Base-by-base conservation (phyloP, 495 filamentous ascomycete genomes). In the Talaromyces thailandensis region DNA sequence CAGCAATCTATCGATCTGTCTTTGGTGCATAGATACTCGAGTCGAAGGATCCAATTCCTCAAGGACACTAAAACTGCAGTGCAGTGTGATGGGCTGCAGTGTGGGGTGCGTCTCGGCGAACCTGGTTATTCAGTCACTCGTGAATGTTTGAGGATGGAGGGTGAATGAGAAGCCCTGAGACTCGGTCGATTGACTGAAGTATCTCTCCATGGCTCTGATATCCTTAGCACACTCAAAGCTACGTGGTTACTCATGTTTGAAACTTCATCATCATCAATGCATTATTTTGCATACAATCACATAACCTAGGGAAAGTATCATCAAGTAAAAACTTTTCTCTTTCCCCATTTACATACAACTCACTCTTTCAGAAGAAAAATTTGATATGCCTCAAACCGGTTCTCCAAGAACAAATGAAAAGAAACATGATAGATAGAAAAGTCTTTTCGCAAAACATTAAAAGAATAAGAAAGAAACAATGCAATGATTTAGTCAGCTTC, bases 401-500 rank as follows among this genome's bases (percentile, higher is more conserved):
- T 55, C 51, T 55, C 51, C 51, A 55, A 55, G 26, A 40, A 55
- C 51, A 55, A 55, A 55, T 28, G 51, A 55, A 14, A n/a, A n/a
- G n/a, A n/a, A 52, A 52, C 48, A 52, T 25, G 24, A 31, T 26
- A 56, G 18, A 31, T 9, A 56, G n/a, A 32, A 57, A 35, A 31
- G 28, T 35, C 24, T 57, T 32, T 57, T n/a, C 55, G 28, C 26
- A 57, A 57, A 21, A 35, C n/a, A 24, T 32, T 29, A 53, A 53
- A 53, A 40, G 35, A 53, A 28, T 32, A 57, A 5, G 18, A 16
- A 31, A 26, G 48, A 6, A 12, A n/a, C 2, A 6, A 21, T 59
- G 37, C 24, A 14, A 21, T 43, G 31, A 7, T 43, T 24, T 61
- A 61, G 24, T 61, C 59, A 69, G 62, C 62, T 43, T 40, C 55